Evolutionary conservation across 2,329 filamentous ascomycete genomes (phyloP).

Genomic region (Nemania serpens): DNA sequence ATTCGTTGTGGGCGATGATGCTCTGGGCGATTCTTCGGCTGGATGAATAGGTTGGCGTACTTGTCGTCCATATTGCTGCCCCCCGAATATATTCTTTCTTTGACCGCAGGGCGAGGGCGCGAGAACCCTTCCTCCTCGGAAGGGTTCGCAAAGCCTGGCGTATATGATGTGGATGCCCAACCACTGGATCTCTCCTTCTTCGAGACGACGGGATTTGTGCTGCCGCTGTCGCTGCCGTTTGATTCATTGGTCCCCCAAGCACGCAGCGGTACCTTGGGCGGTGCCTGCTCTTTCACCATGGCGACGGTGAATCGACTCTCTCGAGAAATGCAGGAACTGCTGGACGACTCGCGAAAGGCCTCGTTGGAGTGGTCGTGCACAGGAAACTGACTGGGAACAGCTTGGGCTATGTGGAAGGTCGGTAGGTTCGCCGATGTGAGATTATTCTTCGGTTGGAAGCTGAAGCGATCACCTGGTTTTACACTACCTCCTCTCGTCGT

Average conservation of each 20-base stretch:
- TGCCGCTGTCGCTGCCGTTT: slow-evolving; percentile 11
- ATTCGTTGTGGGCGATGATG: slow-evolving; percentile 58
- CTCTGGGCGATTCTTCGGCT: slow-evolving; percentile 60
- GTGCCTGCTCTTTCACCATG: slow-evolving; percentile 56
- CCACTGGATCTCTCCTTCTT: not conserved
- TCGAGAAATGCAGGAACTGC: not conserved
- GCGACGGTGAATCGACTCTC: slow-evolving; percentile 23
- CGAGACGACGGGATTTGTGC: slow-evolving; percentile 13
- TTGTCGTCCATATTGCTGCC: slow-evolving; percentile 53
- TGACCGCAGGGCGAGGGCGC: slow-evolving; percentile 35
- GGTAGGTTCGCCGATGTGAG: slow-evolving; percentile 35
- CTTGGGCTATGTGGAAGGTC: slow-evolving; percentile 25
- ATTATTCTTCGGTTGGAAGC: slow-evolving; percentile 42
- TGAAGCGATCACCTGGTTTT: slow-evolving; percentile 42
- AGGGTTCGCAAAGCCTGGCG: slow-evolving; percentile 25
- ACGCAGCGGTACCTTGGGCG: slow-evolving; percentile 49
- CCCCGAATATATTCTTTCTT: slow-evolving; percentile 34
- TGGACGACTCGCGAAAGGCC: not conserved
- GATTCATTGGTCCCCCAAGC: slow-evolving; percentile 43
- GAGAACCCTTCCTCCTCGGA: not conserved
- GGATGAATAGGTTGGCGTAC: slow-evolving; percentile 58
- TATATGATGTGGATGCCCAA: slow-evolving; percentile 10
- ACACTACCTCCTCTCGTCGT: slow-evolving; percentile 23
- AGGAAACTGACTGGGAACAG: not conserved
- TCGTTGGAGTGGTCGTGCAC: not conserved